A percentile compares a stretch with the other conserved stretches of the same genome.
Evolutionary conservation across 148 eudicot species (phyloP).

Genomic region (Selenicereus undatus): DNA sequence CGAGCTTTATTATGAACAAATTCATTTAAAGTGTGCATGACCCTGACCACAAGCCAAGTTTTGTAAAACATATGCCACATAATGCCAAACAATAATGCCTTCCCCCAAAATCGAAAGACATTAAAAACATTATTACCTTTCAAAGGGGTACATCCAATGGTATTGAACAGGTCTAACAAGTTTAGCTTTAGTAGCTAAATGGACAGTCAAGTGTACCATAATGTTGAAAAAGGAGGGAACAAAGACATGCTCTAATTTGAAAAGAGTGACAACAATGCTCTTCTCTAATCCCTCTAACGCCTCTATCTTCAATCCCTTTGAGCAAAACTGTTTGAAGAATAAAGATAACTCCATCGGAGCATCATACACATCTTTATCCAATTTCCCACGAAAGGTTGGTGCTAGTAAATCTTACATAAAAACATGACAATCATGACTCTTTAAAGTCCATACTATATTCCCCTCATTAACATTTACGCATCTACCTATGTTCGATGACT

Average conservation of each 20-base stretch:
- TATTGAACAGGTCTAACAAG: neutral
- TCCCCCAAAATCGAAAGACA: too few relatives aligned
- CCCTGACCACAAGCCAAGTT: neutral
- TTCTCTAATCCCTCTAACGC: neutral
- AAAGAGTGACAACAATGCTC: neutral
- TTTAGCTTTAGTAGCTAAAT: neutral
- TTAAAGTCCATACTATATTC: neutral
- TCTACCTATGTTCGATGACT: too few relatives aligned
- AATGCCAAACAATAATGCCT: too few relatives aligned
- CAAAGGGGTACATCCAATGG: neutral
- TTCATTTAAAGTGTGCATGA: neutral
- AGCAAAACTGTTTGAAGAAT: neutral
- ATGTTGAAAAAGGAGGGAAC: neutral
- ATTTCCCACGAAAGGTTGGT: neutral
- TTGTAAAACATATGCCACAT: too few relatives aligned
- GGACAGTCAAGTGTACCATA: neutral
- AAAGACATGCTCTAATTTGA: neutral
- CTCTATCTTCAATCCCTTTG: neutral
- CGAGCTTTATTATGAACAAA: too few relatives aligned
- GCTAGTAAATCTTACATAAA: neutral
- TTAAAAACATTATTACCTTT: neutral
- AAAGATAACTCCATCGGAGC: neutral
- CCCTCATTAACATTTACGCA: neutral
- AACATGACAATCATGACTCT: neutral
- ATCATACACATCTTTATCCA: neutral